Evolutionary conservation across 306 rosid genomes (phyloP), one percentile per base, ranked within the genome.

Genomic region (Trifolium fragiferum): DNA sequence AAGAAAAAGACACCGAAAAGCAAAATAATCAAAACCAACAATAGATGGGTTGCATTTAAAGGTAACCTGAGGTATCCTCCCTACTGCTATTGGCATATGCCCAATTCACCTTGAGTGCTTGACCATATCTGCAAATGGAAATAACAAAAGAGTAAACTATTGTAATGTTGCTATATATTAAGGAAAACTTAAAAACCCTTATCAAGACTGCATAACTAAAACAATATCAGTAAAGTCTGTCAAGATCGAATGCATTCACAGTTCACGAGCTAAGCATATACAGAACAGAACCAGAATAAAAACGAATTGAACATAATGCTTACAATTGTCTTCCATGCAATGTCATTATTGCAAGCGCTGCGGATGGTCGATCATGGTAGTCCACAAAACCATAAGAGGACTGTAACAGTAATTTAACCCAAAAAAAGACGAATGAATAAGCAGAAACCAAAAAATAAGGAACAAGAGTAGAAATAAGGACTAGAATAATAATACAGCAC

Each of bases 341-440:
- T 51, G 84, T 73, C 90, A 87, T 84, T 84, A 87, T 87, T 37
- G 90, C 90, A 73, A 87, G 84, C 67, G 86, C 88, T 70, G 90
- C 90, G 63, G 88, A 84, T 69, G 86, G 76, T 58, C 84, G 86
- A 51, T 87, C 90, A 66, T 76, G 88, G 76, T 76, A 87, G 82
- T 87, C 88, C 81, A 87, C 90, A 41, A 87, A 87, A 66, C 90
- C 90, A 73, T 84, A 87, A 9, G 90, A 87, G 71, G 90, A 87
- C 90, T 87, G 88, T 58, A 76, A 81, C 15, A 71, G 65, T 16
- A 50, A 66, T 33, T 69, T 41, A 68, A 54, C 64, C 74, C 33
- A 30, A 14, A 66, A 65, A 71, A 73, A 58, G 54, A 30, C 18
- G 12, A 51, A 70, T 5, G 46, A 32, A 27, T 62, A 44, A 75